Base-by-base conservation (phyloP, 768 basidiomycete species). In the Ephemerocybe angulata region DNA sequence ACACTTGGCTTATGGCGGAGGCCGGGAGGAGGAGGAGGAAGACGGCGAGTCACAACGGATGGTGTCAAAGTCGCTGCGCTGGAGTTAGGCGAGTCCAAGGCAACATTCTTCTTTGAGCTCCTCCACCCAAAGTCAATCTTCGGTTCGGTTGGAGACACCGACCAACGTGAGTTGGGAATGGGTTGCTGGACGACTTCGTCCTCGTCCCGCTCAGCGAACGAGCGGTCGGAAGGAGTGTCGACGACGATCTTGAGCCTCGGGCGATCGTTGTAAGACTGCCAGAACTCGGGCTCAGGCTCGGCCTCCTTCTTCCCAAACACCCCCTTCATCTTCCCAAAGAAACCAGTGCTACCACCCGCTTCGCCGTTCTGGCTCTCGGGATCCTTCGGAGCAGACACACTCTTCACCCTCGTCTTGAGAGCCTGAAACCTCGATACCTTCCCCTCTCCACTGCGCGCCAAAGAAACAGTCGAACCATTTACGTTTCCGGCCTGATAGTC, bases 401-500 rank as follows among this genome's bases (percentile, higher is more conserved):
- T 69, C 62, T 73, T 80, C 59, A 72, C 72, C 11, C 79, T 75
- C 52, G 81, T 59, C 22, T 17, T 41, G 15, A 13, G 38, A 19
- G 77, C 72, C 65, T 75, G 70, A 22, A 81, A 62, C 65, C 72
- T 82, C 62, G 68, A 73, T 29, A 74, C 65, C 47, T 63, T 65
- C 50, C 64, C 70, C 22, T 43, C 40, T 29, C 27, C 38, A 25
- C 21, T 11, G 22, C 15, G 21, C 44, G 44, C 22, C 24, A 22
- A 24, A 7, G 43, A 30, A 4, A 17, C 17, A 21, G n/a, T 33
- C n/a, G 47, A 31, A 27, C 8, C 33, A 19, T 6, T n/a, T n/a
- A n/a, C n/a, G n/a, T n/a, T n/a, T n/a, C n/a, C n/a, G 5, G 38
- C 7, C 25, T 21, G 25, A 10, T 2, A 28, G 6, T 52, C 3